phyloP scores from a whole-genome alignment of 2,329 filamentous ascomycete species.

The Rutstroemia sp. region DNA sequence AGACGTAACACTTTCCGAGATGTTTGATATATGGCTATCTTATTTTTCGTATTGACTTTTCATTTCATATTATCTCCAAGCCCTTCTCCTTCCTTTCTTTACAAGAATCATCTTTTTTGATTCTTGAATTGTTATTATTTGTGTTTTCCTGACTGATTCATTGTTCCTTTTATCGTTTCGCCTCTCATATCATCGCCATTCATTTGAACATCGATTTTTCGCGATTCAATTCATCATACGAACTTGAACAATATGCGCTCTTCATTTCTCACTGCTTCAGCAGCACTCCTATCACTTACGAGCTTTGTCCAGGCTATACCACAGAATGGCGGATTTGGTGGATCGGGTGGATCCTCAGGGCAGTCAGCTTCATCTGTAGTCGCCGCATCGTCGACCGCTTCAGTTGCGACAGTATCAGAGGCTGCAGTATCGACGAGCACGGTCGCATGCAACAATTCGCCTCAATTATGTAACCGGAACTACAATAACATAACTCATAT shows the following conservation, averaged over 20 bases:
- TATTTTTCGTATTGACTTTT: not conserved
- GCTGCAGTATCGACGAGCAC: slow-evolving; percentile 21
- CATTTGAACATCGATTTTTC: too few species aligned
- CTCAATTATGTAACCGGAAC: slow-evolving; percentile 58
- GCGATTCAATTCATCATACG: too few species aligned
- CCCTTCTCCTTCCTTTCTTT: slow-evolving; percentile 1
- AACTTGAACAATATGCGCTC: slow-evolving; percentile 11
- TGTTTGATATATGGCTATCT: not conserved
- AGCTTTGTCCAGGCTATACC: slow-evolving; percentile 18
- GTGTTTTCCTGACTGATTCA: not conserved
- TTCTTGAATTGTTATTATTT: not conserved
- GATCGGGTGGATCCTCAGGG: not conserved
- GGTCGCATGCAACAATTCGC: slow-evolving; percentile 68
- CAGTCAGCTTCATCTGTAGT: slow-evolving; percentile 9
- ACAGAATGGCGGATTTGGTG: slow-evolving; percentile 12
- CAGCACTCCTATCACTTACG: slow-evolving; percentile 21
- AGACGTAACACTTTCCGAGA: not conserved
- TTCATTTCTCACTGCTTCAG: slow-evolving; percentile 17
- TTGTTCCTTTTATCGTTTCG: not conserved
- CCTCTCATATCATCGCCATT: not conserved
- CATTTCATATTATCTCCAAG: not conserved
- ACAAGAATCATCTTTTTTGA: not conserved
- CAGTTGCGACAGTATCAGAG: slow-evolving; percentile 11
- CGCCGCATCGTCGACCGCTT: not conserved
- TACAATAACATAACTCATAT: slow-evolving; percentile 75